Evolutionary conservation across 2,329 filamentous ascomycete genomes (phyloP).

Genomic region (Colletotrichum paranaense): DNA sequence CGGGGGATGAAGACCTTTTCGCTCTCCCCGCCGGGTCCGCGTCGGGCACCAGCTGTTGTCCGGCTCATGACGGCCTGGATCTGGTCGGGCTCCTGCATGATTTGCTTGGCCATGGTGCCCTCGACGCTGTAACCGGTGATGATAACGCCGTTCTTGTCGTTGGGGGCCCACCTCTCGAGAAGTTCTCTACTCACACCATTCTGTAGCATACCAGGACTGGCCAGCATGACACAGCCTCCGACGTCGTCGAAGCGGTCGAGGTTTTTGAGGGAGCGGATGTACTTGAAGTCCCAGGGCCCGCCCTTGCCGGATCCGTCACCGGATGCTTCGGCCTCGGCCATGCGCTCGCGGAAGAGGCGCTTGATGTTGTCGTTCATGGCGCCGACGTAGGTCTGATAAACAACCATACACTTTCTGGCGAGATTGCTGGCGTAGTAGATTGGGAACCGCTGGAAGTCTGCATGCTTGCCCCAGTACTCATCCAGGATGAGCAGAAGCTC

Average conservation of each 20-base stretch:
- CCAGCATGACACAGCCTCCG: conserved; percentile 95
- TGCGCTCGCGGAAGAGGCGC: conserved; percentile 89
- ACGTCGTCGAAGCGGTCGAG: conserved; percentile 97
- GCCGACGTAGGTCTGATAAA: conserved; percentile 97
- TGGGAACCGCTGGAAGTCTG: conserved; percentile 88
- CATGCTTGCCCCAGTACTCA: conserved; percentile 94
- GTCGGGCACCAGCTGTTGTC: conserved; percentile 71
- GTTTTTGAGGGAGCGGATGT: conserved; percentile 90
- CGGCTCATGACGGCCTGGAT: conserved; percentile 94
- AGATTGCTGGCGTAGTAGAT: conserved; percentile 99
- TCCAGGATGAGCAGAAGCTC: conserved; percentile 94
- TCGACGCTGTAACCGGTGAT: conserved; percentile 99
- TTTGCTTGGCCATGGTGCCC: conserved; percentile 96
- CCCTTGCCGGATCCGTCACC: conserved; percentile 81
- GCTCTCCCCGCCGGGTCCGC: conserved; percentile 74
- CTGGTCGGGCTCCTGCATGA: conserved; percentile 93
- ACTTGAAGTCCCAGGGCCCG: conserved; percentile 96
- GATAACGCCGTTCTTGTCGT: conserved; percentile 96
- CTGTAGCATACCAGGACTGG: conserved; percentile 97
- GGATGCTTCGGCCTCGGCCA: conserved; percentile 87
- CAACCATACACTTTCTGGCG: conserved; percentile 96
- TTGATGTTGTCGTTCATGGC: conserved; percentile 99
- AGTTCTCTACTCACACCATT: conserved; percentile 94
- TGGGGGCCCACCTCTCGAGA: conserved; percentile 95
- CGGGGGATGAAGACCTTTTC: conserved; percentile 93